Evolutionary conservation across 2,329 filamentous ascomycete species (phyloP).

Genomic region (Xylariaceae sp.): DNA sequence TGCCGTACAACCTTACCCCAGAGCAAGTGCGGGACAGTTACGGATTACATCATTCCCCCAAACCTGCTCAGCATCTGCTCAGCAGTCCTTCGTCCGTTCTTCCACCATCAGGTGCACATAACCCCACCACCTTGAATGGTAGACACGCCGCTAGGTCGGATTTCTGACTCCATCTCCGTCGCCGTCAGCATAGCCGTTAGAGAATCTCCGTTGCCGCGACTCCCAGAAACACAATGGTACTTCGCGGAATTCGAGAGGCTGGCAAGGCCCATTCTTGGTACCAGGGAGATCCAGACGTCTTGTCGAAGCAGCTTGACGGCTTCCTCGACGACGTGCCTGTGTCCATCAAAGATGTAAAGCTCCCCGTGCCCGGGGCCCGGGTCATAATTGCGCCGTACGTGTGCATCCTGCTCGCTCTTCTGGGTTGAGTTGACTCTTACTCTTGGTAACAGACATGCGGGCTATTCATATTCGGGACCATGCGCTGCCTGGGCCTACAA

Average conservation of each 20-base stretch:
- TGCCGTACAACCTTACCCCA: background rate
- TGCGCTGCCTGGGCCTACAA: slow-evolving; percentile 96
- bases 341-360: slow-evolving; percentile 50
- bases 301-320: slow-evolving; percentile 64
- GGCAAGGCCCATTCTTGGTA: slow-evolving; percentile 91
- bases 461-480: slow-evolving; percentile 84
- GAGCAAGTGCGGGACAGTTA: slow-evolving; percentile 12
- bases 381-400: slow-evolving; percentile 90
- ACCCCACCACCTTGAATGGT: too few relatives aligned
- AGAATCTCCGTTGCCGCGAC: background rate
- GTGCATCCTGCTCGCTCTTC: slow-evolving; percentile 10
- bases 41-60: slow-evolving; percentile 1
- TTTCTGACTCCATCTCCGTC: background rate
- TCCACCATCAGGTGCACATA: background rate
- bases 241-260: slow-evolving; percentile 44
- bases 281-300: slow-evolving; percentile 50
- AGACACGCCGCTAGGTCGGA: too few relatives aligned
- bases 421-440: slow-evolving; percentile 9
- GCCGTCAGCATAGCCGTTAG: background rate
- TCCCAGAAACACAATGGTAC: slow-evolving; percentile 24
- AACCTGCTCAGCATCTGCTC: background rate
- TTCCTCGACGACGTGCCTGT: slow-evolving; percentile 70
- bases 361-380: slow-evolving; percentile 71
- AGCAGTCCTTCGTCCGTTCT: background rate
- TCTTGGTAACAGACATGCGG: slow-evolving; percentile 65